These are phyloP conservation scores for Friedmanniomyces simplex DNA, from an alignment of 495 filamentous ascomycete genomes.

Conservation along the genomic window DNA sequence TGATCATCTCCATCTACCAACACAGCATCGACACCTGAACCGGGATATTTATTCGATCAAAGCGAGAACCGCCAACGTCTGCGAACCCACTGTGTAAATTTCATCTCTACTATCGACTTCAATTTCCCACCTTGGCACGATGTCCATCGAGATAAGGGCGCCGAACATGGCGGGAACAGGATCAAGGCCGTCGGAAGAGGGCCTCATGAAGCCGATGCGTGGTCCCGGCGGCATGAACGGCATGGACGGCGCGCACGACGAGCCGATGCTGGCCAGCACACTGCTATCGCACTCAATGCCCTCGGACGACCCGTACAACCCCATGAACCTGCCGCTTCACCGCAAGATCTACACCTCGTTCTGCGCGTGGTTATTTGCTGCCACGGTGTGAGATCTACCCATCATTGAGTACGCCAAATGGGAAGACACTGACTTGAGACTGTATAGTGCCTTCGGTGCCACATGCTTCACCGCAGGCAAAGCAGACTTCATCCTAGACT, in stretches of 20 bases:
- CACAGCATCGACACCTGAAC: too few relatives aligned
- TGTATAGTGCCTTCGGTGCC: slow-evolving; percentile 22
- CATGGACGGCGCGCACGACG: neutral
- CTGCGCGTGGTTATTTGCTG: slow-evolving; percentile 27
- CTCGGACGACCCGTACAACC: slow-evolving; percentile 15
- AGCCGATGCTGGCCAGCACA: neutral
- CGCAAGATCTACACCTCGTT: slow-evolving; percentile 21
- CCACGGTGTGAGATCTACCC: slow-evolving; percentile 30
- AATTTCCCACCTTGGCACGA: too few relatives aligned
- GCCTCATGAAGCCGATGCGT: too few relatives aligned
- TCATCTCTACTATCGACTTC: too few relatives aligned
- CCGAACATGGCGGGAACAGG: too few relatives aligned
- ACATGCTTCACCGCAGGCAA: slow-evolving; percentile 9
- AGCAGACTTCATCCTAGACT: neutral
- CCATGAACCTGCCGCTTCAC: slow-evolving; percentile 26
- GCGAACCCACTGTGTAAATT: too few relatives aligned
- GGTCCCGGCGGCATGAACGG: neutral
- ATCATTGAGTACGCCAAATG: neutral
- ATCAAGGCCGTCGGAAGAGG: too few relatives aligned
- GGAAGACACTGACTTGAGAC: neutral
- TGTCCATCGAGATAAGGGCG: too few relatives aligned
- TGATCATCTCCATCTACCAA: too few relatives aligned
- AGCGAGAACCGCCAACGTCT: too few relatives aligned
- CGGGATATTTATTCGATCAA: too few relatives aligned
- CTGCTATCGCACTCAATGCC: slow-evolving; percentile 1